These are phyloP conservation scores for Yamadazyma dendronema DNA, from an alignment of 1,139 yeast species.

Conservation along the genomic window DNA sequence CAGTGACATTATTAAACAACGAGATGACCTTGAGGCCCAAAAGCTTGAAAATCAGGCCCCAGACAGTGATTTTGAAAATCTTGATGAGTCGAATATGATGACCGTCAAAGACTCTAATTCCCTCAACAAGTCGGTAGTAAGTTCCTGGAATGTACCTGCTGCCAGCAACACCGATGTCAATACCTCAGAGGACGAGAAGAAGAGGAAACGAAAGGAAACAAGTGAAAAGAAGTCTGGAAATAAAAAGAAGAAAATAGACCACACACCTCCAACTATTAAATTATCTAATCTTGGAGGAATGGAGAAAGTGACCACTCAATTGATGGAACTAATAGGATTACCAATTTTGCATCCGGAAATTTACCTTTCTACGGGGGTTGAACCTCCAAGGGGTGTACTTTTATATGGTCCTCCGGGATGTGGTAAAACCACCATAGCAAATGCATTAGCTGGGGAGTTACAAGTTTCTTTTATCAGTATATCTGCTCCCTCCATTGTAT, in stretches of 20 bases:
- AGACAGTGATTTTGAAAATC: slow-evolving; percentile 37
- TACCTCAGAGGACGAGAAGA: slow-evolving; percentile 20
- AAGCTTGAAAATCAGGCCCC: slow-evolving; percentile 12
- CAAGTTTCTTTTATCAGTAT: slow-evolving; percentile 89
- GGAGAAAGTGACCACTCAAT: slow-evolving; percentile 75
- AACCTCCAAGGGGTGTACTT: slow-evolving; percentile 94
- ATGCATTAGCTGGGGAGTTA: slow-evolving; percentile 92
- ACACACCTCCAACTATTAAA: slow-evolving; percentile 68
- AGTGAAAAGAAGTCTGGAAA: neutral
- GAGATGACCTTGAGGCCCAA: slow-evolving; percentile 20
- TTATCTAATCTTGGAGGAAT: slow-evolving; percentile 86
- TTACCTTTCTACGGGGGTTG: slow-evolving; percentile 82
- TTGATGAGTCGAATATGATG: slow-evolving; percentile 53
- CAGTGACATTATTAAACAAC: slow-evolving; percentile 30
- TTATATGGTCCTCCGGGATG: slow-evolving; percentile 99
- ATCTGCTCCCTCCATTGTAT: slow-evolving; percentile 94
- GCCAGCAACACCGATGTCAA: slow-evolving; percentile 1
- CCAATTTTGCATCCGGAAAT: slow-evolving; percentile 95
- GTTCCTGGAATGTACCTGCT: slow-evolving; percentile 53
- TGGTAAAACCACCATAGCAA: slow-evolving; percentile 95
- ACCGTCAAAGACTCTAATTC: slow-evolving; percentile 57
- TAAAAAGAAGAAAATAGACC: slow-evolving; percentile 45
- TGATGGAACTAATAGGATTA: slow-evolving; percentile 86
- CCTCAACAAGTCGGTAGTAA: slow-evolving; percentile 73
- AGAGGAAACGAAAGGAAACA: slow-evolving; percentile 30